Conservation (phyloP, 805 yeast species). For the Debaryomyces tyrocola region DNA sequence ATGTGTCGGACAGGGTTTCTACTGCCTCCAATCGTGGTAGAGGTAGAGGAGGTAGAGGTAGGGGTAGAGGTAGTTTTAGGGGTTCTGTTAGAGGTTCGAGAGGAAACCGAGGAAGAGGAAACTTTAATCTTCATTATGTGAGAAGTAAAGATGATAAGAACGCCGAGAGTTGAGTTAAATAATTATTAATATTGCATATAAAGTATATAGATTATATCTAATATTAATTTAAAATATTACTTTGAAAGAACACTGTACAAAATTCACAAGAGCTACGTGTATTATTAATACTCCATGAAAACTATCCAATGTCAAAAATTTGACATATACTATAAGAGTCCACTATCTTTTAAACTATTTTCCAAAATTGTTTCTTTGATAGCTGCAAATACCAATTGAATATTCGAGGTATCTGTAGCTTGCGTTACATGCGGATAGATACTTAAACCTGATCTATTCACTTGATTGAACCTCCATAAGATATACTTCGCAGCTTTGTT, state of each 20-base stretch:
- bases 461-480: conserved; percentile 83
- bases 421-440: conserved; percentile 91
- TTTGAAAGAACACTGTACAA: too few relatives aligned
- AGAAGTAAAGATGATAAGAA: conserved; percentile 13
- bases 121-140: conserved; percentile 26
- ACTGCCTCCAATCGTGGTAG: conserved; percentile 1
- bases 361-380: conserved; percentile 79
- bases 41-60: conserved; percentile 11
- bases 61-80: conserved; percentile 9
- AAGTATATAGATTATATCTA: neutral
- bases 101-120: conserved; percentile 20
- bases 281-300: neutral
- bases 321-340: conserved; percentile 46
- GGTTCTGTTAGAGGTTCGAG: conserved; percentile 17
- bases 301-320: neutral
- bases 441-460: conserved; percentile 77
- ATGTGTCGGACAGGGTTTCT: neutral
- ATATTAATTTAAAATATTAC: neutral
- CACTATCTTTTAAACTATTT: conserved; percentile 73
- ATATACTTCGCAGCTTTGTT: conserved; percentile 91
- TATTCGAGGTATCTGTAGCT: conserved; percentile 91
- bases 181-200: neutral
- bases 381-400: conserved; percentile 81
- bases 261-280: neutral
- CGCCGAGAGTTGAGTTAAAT: neutral